Percentiles rank a stretch among this genome's conserved stretches.
These are phyloP conservation scores for Periconia digitata DNA, from an alignment of 2,329 filamentous ascomycete genomes.

Conservation along the genomic window DNA sequence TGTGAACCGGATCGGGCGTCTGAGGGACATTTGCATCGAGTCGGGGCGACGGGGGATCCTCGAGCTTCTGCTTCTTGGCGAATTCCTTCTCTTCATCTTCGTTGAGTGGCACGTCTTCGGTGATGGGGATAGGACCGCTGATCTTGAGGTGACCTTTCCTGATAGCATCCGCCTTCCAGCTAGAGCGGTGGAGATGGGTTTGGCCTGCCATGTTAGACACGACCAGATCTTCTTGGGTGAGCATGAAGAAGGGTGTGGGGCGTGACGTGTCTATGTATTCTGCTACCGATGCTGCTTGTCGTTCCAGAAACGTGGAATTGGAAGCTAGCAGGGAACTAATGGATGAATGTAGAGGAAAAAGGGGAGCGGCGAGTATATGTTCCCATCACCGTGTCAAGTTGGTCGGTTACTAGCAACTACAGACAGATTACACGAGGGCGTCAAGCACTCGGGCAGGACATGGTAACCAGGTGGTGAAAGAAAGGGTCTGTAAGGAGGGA, in stretches of 20 bases:
- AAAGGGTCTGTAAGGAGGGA: not conserved
- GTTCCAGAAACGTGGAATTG: not conserved
- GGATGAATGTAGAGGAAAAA: no score
- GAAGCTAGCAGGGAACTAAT: not conserved
- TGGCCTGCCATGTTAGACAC: conserved; percentile 34
- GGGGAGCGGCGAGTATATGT: not conserved
- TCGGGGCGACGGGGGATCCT: conserved; percentile 1
- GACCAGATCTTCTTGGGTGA: conserved; percentile 33
- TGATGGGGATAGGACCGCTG: conserved; percentile 42
- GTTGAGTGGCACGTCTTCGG: conserved; percentile 36
- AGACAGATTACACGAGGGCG: conserved; percentile 3
- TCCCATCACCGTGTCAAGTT: not conserved
- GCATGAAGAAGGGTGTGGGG: conserved; percentile 28
- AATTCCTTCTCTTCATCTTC: conserved; percentile 38
- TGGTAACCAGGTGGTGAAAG: not conserved
- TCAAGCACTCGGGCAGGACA: not conserved
- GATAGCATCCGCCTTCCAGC: conserved; percentile 45
- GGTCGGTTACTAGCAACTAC: not conserved
- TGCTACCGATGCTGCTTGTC: not conserved
- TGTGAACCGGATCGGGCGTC: conserved; percentile 10
- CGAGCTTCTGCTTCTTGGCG: conserved; percentile 24
- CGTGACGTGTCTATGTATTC: not conserved
- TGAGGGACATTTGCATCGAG: conserved; percentile 3
- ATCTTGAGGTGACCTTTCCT: conserved; percentile 42
- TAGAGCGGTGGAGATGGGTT: conserved; percentile 32